phyloP scores from a whole-genome alignment of 257 asterid species.

The Galeopsis tetrahit region DNA sequence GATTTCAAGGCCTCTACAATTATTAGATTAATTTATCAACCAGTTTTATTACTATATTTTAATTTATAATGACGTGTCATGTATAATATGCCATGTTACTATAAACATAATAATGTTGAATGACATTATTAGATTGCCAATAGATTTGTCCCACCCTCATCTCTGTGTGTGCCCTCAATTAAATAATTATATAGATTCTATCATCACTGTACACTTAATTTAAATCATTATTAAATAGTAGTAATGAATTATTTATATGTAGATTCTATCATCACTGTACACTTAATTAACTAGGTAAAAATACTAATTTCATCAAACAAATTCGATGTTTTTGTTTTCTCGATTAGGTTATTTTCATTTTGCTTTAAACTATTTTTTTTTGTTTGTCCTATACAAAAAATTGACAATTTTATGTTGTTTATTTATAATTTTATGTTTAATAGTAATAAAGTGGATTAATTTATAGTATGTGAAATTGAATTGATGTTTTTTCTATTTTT shows the following conservation, averaged over 20 bases:
- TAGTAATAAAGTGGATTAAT: no score
- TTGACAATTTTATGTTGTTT: no score
- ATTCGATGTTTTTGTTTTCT: no score
- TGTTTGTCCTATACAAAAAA: no score
- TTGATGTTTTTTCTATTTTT: no score
- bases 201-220: background rate
- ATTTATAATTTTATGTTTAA: background rate
- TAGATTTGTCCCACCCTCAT: background rate
- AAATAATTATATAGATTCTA: background rate
- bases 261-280: background rate
- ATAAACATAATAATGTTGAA: background rate
- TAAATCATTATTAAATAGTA: no score
- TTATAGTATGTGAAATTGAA: no score
- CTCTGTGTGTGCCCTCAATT: background rate
- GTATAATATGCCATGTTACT: background rate
- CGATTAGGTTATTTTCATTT: no score
- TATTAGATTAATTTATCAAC: background rate
- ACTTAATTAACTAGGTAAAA: background rate
- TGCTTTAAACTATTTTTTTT: no score
- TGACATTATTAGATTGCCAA: conserved; percentile 1
- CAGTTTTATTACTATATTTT: no score
- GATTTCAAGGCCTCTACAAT: background rate
- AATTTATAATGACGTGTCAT: background rate
- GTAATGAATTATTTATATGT: background rate
- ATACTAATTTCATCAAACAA: background rate